phyloP scores from a whole-genome alignment of 495 filamentous ascomycete genomes.

The Trichoderma erinaceum region DNA sequence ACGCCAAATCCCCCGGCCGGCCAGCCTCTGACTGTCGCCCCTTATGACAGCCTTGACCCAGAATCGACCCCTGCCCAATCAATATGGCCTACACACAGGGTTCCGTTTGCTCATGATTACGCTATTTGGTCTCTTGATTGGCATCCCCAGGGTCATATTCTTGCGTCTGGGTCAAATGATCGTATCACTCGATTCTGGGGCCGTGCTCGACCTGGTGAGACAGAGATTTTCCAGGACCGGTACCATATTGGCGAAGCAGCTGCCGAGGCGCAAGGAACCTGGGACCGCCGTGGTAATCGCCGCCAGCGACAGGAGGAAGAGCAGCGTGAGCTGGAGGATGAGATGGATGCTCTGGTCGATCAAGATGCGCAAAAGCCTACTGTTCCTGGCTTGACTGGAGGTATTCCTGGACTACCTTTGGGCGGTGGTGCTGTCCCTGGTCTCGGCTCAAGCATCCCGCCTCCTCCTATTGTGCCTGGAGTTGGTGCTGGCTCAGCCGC shows the following conservation, averaged over 20 bases:
- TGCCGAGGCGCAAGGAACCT: constrained; percentile 88
- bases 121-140: constrained; percentile 96
- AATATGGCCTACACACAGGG: constrained; percentile 78
- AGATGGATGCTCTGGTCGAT: constrained; percentile 87
- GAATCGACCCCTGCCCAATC: constrained; percentile 71
- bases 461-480: constrained; percentile 33
- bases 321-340: constrained; percentile 86
- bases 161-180: constrained; percentile 98
- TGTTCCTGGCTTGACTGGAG: constrained; percentile 44
- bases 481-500: constrained; percentile 44
- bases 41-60: constrained; percentile 78
- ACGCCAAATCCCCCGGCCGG: constrained; percentile 78
- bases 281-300: constrained; percentile 72
- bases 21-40: constrained; percentile 58
- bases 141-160: constrained; percentile 92
- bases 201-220: constrained; percentile 78
- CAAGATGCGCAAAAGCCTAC: constrained; percentile 58
- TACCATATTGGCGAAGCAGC: constrained; percentile 93
- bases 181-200: constrained; percentile 96
- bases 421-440: constrained; percentile 43
- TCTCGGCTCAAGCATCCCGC: constrained; percentile 24
- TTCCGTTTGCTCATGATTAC: constrained; percentile 83
- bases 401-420: constrained; percentile 43
- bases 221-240: constrained; percentile 73
- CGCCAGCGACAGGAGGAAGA: constrained; percentile 84